These are phyloP conservation scores for Aspergillus quadrilineatus DNA, from an alignment of 2,329 filamentous ascomycete species.

Conservation along the genomic window DNA sequence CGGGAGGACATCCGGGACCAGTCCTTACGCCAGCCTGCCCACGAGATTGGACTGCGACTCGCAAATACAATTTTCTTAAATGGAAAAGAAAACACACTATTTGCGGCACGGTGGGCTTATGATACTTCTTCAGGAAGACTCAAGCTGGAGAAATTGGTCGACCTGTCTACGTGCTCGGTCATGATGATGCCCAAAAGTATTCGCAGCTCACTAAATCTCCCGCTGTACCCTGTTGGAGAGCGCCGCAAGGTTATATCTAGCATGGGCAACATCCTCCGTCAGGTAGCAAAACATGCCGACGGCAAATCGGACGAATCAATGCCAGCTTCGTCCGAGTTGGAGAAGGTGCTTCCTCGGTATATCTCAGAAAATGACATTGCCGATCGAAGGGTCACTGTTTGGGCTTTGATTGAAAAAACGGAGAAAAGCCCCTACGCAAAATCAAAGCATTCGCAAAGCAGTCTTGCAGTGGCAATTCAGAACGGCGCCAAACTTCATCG, in stretches of 20 bases:
- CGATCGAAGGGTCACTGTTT: constrained; percentile 41
- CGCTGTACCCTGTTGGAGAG: constrained; percentile 38
- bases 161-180: constrained; percentile 36
- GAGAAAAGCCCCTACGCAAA: constrained; percentile 15
- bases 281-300: constrained; percentile 36
- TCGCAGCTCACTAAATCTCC: constrained; percentile 28
- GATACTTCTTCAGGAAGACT: constrained; percentile 23
- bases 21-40: constrained; percentile 11
- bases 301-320: constrained; percentile 29
- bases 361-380: constrained; percentile 38
- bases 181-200: constrained; percentile 18
- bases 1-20: constrained; percentile 11
- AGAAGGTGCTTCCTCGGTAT: constrained; percentile 42
- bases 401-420: constrained; percentile 40
- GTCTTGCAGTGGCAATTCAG: constrained; percentile 28
- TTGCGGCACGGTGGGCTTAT: constrained; percentile 37
- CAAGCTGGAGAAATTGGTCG: constrained; percentile 25
- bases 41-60: constrained; percentile 41
- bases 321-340: constrained; percentile 43
- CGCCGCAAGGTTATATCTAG: constrained; percentile 40
- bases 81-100: constrained; percentile 41
- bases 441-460: constrained; percentile 19
- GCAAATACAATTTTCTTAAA: constrained; percentile 45
- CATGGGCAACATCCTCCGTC: constrained; percentile 46
- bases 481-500: constrained; percentile 41